Conservation (phyloP, 306 rosid genomes). For the Cucurbita pepo region DNA sequence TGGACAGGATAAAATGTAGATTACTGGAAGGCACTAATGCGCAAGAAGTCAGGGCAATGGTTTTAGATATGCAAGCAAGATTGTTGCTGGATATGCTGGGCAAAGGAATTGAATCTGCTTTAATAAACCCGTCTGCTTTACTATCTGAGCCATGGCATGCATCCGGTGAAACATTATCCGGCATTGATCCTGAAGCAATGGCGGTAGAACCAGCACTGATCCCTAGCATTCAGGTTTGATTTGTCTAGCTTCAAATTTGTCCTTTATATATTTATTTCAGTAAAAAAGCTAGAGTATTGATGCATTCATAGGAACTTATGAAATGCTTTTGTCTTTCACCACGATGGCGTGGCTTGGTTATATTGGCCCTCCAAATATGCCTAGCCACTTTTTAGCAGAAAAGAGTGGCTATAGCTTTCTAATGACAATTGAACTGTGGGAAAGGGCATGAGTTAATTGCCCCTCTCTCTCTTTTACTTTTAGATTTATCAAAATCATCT, state of each 20-base stretch:
- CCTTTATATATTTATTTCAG: not conserved
- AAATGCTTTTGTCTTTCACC: not conserved
- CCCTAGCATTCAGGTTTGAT: conserved; percentile 62
- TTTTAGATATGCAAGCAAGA: conserved; percentile 98
- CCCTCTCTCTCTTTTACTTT: not conserved
- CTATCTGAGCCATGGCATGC: conserved; percentile 87
- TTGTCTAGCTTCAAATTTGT: conserved; percentile 4
- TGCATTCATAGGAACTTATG: not conserved
- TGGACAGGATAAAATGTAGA: conserved; percentile 97
- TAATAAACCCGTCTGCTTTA: conserved; percentile 73
- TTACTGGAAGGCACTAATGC: conserved; percentile 90
- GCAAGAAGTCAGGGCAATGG: conserved; percentile 99
- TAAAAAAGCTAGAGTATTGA: not conserved
- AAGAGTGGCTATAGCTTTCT: not conserved
- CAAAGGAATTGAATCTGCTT: conserved; percentile 92
- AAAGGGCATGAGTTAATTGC: not conserved
- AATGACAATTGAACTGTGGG: not conserved
- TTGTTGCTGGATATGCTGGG: conserved; percentile 96
- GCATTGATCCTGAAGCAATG: conserved; percentile 82
- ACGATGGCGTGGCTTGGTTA: not conserved
- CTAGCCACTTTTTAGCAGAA: not conserved
- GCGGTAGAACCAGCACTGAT: conserved; percentile 76
- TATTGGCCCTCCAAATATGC: not conserved
- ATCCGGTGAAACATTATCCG: conserved; percentile 54
- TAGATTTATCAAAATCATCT: not conserved